Conservation (phyloP, 2,329 filamentous ascomycete species). For the Alternaria triticimaculans region DNA sequence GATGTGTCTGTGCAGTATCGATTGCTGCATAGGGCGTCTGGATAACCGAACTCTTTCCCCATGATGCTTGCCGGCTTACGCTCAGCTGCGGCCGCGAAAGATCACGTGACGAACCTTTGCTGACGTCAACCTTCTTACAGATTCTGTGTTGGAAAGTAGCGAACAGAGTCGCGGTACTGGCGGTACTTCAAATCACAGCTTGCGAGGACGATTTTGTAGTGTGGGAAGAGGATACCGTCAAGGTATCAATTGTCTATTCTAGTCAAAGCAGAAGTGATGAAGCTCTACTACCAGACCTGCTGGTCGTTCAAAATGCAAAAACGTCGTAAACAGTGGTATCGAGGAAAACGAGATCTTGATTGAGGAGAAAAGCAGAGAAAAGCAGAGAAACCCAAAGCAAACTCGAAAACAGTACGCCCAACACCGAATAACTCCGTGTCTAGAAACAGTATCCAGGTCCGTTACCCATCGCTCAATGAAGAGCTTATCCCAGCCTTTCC, state of each 20-base stretch:
- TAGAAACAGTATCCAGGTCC: constrained; percentile 5
- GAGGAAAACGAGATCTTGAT: background rate
- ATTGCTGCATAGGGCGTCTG: constrained; percentile 5
- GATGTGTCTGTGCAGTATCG: constrained; percentile 4
- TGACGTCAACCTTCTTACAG: constrained; percentile 16
- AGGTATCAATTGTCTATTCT: background rate
- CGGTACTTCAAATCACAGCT: background rate
- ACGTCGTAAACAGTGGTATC: background rate
- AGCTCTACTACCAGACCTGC: background rate
- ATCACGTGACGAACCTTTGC: background rate
- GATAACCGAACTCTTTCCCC: background rate
- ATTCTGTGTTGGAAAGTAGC: constrained; percentile 35
- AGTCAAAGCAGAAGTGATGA: background rate
- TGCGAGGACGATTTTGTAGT: background rate
- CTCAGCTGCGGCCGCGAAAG: background rate
- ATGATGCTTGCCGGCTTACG: constrained; percentile 10
- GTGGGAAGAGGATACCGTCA: background rate
- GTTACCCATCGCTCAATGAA: constrained; percentile 19
- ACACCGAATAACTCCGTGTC: constrained; percentile 9
- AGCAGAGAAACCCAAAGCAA: background rate
- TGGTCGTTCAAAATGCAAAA: background rate
- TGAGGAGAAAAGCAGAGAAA: background rate
- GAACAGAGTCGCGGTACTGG: background rate
- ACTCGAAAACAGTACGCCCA: background rate
- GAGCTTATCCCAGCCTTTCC: constrained; percentile 15